Evolutionary conservation across 2,329 filamentous ascomycete species (phyloP).

Genomic region (Neospermospora avenae): DNA sequence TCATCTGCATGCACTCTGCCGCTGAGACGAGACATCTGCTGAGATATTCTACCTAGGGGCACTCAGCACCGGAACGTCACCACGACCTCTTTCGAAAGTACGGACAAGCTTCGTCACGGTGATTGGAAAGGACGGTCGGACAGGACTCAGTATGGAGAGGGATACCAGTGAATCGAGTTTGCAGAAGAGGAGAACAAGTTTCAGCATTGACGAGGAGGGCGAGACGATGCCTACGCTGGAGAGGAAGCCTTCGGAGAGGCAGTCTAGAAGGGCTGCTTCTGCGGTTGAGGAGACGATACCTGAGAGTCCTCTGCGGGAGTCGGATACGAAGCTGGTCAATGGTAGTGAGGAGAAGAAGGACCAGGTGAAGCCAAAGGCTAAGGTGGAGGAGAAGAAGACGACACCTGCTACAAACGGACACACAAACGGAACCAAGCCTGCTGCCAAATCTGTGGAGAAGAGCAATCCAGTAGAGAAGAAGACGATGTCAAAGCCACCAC

Average conservation of each 20-base stretch:
- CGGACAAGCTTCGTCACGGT: conserved; percentile 73
- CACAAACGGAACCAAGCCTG: conserved; percentile 16
- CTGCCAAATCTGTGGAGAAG: background rate
- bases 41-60: conserved; percentile 18
- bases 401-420: conserved; percentile 20
- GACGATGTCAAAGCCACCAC: conserved; percentile 22
- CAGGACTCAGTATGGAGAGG: conserved; percentile 42
- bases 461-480: conserved; percentile 19
- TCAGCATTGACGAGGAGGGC: conserved; percentile 30
- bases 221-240: conserved; percentile 25
- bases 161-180: conserved; percentile 31
- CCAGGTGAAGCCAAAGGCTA: conserved; percentile 16
- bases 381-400: conserved; percentile 18
- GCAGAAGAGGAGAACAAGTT: conserved; percentile 30
- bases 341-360: conserved; percentile 19
- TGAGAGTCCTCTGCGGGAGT: conserved; percentile 29
- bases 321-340: conserved; percentile 26
- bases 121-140: conserved; percentile 47
- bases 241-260: conserved; percentile 28
- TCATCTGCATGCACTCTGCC: conserved; percentile 1
- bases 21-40: conserved; percentile 12
- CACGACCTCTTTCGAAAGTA: conserved; percentile 69
- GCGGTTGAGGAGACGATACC: conserved; percentile 30
- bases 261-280: conserved; percentile 28
- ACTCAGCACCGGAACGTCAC: conserved; percentile 41